Percentiles rank a stretch among this genome's conserved stretches.
Conservation (phyloP, 208 protist species). For the Trichomonas tenax region DNA sequence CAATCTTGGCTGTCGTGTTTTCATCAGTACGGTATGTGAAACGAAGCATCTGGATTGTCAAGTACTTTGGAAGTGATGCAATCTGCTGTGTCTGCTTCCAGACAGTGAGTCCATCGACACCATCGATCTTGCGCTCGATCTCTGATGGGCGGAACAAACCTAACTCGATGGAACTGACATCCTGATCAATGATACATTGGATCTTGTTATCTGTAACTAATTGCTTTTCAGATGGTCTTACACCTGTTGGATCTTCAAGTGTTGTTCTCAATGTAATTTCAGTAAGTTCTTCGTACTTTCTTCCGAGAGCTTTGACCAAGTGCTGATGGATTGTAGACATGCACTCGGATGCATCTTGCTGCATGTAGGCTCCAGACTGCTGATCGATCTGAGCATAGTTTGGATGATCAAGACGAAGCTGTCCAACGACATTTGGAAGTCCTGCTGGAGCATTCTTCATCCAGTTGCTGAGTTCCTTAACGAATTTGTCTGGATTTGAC, state of each 20-base stretch:
- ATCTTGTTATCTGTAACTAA: background rate
- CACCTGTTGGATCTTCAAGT: background rate
- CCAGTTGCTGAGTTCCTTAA: background rate
- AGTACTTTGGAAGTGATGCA: background rate
- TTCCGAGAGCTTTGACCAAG: background rate
- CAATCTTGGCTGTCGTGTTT: background rate
- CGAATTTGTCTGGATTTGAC: background rate
- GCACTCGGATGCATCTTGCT: background rate
- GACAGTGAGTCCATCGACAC: too few species aligned
- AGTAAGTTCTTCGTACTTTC: background rate
- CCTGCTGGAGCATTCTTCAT: background rate
- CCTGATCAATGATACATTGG: background rate
- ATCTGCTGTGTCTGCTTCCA: background rate
- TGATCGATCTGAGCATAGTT: background rate
- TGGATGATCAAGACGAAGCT: background rate
- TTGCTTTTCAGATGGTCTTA: background rate
- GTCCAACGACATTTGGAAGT: background rate
- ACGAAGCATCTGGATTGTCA: background rate
- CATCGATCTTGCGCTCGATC: background rate
- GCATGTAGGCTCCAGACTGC: background rate
- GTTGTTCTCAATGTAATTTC: background rate
- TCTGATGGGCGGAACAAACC: background rate
- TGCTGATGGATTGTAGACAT: background rate
- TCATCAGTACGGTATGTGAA: background rate
- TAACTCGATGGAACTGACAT: background rate